Percentiles rank a stretch among this genome's conserved stretches.
These are phyloP conservation scores for Entomophthora muscae DNA, from an alignment of 371 early-diverging fungal species.

Conservation along the genomic window DNA sequence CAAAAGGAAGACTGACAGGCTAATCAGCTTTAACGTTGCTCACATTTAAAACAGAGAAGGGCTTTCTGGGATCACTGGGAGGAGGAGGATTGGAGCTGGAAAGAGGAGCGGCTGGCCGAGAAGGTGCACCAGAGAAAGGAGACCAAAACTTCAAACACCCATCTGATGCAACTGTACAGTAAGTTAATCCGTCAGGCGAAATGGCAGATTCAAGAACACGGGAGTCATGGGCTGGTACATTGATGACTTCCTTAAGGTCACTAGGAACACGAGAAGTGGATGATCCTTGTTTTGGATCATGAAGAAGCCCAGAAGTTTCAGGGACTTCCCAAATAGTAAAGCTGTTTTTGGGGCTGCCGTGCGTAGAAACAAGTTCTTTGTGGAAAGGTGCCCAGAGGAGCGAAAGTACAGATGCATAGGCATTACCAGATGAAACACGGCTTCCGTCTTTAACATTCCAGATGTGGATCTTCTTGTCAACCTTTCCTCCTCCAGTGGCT, in stretches of 20 bases:
- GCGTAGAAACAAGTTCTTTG: conserved; percentile 84
- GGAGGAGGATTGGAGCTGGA: background rate
- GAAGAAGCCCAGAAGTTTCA: conserved; percentile 47
- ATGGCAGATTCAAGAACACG: conserved; percentile 80
- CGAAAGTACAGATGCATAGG: conserved; percentile 90
- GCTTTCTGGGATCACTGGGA: background rate
- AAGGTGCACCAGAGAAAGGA: conserved; percentile 35
- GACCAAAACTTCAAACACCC: conserved; percentile 98
- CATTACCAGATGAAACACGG: conserved; percentile 44
- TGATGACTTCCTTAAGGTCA: conserved; percentile 15
- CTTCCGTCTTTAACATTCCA: conserved; percentile 80
- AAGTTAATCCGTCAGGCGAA: conserved; percentile 82
- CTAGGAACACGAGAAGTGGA: no score
- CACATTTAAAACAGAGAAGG: background rate
- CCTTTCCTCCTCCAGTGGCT: conserved; percentile 93
- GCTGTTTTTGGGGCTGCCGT: conserved; percentile 81
- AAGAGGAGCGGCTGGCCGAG: background rate
- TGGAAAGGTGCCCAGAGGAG: conserved; percentile 82
- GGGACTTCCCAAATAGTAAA: conserved; percentile 86
- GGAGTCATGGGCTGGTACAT: conserved; percentile 70
- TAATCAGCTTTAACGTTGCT: no score
- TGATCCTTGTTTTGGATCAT: no score
- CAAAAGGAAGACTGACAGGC: no score
- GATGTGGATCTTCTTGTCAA: conserved; percentile 82
- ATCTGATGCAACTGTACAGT: conserved; percentile 88